Base-by-base conservation (phyloP, 2,329 filamentous ascomycete species). In the Aspergillus ustus region DNA sequence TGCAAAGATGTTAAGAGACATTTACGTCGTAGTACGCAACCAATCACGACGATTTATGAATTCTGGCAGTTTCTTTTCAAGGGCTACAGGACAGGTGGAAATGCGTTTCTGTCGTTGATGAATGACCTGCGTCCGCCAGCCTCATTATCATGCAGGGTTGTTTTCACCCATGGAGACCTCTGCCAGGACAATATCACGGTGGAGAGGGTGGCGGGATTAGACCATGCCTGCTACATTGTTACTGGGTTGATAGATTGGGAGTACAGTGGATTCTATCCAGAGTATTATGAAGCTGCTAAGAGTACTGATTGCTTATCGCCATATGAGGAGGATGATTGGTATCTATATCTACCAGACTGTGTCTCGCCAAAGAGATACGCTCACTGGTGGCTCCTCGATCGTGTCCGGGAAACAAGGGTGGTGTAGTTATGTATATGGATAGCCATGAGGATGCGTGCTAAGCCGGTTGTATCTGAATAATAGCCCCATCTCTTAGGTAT, bases 181-280 rank as follows among this genome's bases (percentile, higher is more conserved):
- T 63, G 68, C 22, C 67, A 66, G 48, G 70, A 69, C 20, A 72
- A 72, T 63, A 69, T 73, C 46, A 64, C 59, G 25, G 68, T 71
- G 25, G 43, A 68, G 43, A 19, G 54, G 29, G 51, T 37, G 28
- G 52, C 62, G n/a, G n/a, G n/a, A n/a, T n/a, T n/a, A 51, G 59
- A 69, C 56, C 57, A 66, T 22, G 40, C n/a, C n/a, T n/a, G 63
- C 40, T 70, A 40, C 57, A 65, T 63, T 46, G 52, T 64, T 57
- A 66, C 66, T 62, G 67, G 69, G 15, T 60, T 70, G 22, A 59
- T 72, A 61, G 69, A 72, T 60, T 72, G 66, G 68, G 69, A 73
- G 62, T 67, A 68, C 55, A 68, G 68, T 58, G 67, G 69, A 22
- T 71, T 71, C 56, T 72, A 71, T 59, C 70, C 66, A 44, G 69